A percentile compares a stretch with the other conserved stretches of the same genome.
phyloP scores from a whole-genome alignment of 129 eudicot genomes.

The Flaveria robusta region DNA sequence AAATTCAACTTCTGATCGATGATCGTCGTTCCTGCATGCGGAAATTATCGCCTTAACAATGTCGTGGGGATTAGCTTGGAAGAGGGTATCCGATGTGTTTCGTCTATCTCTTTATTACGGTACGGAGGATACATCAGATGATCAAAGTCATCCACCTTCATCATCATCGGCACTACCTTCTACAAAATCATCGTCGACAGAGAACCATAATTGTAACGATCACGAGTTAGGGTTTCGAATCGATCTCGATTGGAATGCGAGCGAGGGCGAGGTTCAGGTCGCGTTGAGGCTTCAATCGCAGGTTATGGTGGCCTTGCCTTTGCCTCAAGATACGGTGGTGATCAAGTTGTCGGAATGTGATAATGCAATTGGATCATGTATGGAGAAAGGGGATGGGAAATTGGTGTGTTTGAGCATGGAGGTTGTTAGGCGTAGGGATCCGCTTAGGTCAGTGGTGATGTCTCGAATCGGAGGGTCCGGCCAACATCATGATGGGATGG shows the following conservation, averaged over 20 bases:
- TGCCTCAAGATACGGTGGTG: constrained; percentile 77
- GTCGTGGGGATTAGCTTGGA: constrained; percentile 99
- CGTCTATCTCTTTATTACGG: constrained; percentile 71
- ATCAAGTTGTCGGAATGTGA: constrained; percentile 47
- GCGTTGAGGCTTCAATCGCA: constrained; percentile 84
- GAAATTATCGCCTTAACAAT: constrained; percentile 33
- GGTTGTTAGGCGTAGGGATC: constrained; percentile 88
- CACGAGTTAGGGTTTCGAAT: constrained; percentile 63
- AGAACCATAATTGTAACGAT: constrained; percentile 20
- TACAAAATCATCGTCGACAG: constrained; percentile 35
- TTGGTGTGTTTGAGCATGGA: constrained; percentile 60
- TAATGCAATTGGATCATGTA: not conserved
- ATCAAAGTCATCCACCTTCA: constrained; percentile 39
- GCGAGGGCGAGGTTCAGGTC: constrained; percentile 85
- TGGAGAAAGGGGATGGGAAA: not conserved
- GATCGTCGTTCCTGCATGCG: constrained; percentile 26
- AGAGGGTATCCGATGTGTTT: constrained; percentile 72
- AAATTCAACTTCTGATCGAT: constrained; percentile 3
- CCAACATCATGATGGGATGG: constrained; percentile 79
- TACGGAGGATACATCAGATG: constrained; percentile 49
- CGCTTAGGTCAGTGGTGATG: constrained; percentile 64
- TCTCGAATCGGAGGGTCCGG: constrained; percentile 73
- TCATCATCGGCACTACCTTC: constrained; percentile 50
- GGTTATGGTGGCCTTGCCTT: constrained; percentile 82
- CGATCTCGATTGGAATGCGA: constrained; percentile 80